These are phyloP conservation scores for Globisporangium cederbergense DNA, from an alignment of 352 stramenopile species.

Conservation along the genomic window DNA sequence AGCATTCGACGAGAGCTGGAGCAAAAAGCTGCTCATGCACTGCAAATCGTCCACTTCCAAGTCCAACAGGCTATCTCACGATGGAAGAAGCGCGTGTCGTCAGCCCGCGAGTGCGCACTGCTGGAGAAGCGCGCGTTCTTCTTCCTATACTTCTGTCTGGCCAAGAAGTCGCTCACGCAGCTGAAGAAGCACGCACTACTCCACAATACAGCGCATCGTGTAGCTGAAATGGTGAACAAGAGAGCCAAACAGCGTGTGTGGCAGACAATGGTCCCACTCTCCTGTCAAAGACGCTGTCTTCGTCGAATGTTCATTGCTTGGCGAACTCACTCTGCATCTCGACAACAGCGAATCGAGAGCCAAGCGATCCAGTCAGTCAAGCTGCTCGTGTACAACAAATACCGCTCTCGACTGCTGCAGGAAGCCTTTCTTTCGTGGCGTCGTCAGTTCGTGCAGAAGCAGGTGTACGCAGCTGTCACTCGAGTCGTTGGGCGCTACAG, in stretches of 20 bases:
- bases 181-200: slow-evolving; percentile 3
- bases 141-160: slow-evolving; percentile 21
- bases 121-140: slow-evolving; percentile 17
- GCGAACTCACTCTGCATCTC: background rate
- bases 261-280: background rate
- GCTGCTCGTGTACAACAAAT: slow-evolving; percentile 9
- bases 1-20: background rate
- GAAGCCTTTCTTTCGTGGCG: slow-evolving; percentile 14
- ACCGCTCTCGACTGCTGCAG: slow-evolving; percentile 3
- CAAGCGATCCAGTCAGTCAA: background rate
- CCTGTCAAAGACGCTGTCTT: background rate
- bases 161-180: slow-evolving; percentile 15
- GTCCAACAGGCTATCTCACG: background rate
- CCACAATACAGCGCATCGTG: background rate
- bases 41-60: slow-evolving; percentile 2
- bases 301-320: slow-evolving; percentile 5
- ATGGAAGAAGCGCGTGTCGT: slow-evolving; percentile 1
- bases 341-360: background rate
- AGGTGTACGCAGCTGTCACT: background rate
- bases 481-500: background rate
- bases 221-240: background rate
- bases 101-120: background rate
- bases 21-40: background rate
- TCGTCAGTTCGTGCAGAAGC: background rate
- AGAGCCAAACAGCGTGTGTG: background rate